Percentiles rank a stretch among this genome's conserved stretches.
phyloP scores from a whole-genome alignment of 495 filamentous ascomycete genomes.

The Thozetella sp. region DNA sequence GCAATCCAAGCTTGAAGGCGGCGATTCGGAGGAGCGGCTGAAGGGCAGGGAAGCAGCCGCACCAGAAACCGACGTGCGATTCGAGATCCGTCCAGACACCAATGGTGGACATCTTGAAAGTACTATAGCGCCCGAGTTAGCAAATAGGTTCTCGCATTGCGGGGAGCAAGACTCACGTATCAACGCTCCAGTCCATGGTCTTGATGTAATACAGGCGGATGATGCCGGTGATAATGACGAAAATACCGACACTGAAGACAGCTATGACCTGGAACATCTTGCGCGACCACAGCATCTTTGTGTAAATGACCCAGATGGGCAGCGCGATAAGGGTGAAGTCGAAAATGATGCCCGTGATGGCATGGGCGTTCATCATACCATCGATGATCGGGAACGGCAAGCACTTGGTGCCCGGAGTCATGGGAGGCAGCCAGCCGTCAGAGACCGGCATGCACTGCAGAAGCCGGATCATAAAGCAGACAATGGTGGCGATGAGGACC shows the following conservation, averaged over 20 bases:
- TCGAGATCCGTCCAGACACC: conserved; percentile 32
- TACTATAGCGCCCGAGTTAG: conserved; percentile 3
- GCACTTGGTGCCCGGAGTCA: conserved; percentile 10
- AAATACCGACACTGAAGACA: conserved; percentile 26
- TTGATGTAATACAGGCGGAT: conserved; percentile 19
- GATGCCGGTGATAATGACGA: conserved; percentile 23
- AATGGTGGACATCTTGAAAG: conserved; percentile 20
- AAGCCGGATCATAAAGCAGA: neutral
- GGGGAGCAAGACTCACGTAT: conserved; percentile 13
- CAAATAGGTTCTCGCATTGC: neutral
- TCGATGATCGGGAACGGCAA: conserved; percentile 1
- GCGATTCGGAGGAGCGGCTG: conserved; percentile 24
- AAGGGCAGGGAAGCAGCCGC: conserved; percentile 26
- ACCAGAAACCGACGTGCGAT: conserved; percentile 30
- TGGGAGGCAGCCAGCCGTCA: neutral
- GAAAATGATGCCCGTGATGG: conserved; percentile 17
- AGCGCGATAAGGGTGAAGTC: conserved; percentile 23
- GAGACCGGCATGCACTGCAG: neutral
- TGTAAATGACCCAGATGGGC: conserved; percentile 31
- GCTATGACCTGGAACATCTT: conserved; percentile 25
- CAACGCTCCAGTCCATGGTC: conserved; percentile 5
- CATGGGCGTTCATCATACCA: conserved; percentile 19
- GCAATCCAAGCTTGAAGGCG: conserved; percentile 15
- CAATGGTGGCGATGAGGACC: neutral
- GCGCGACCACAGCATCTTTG: conserved; percentile 26